Conservation (phyloP, 768 basidiomycete genomes). For the Amanita molliuscula region DNA sequence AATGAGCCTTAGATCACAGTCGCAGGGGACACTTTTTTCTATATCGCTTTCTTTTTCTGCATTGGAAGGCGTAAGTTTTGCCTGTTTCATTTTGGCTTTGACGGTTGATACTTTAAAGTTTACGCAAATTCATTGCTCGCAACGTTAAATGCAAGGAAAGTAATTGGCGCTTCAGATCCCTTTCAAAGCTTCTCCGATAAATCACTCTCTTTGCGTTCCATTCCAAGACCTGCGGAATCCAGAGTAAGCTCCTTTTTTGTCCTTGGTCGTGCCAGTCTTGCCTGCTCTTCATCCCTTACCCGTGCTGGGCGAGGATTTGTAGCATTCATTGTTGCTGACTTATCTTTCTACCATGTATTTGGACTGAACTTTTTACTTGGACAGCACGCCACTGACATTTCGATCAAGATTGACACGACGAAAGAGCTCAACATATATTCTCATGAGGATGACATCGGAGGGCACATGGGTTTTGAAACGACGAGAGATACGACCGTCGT, state of each 20-base stretch:
- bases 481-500: too few relatives aligned
- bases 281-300: constrained; percentile 1
- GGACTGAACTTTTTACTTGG: not conserved
- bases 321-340: not conserved
- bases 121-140: constrained; percentile 54
- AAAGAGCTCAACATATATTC: constrained; percentile 35
- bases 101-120: constrained; percentile 21
- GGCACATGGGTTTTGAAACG: too few relatives aligned
- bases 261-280: not conserved
- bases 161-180: constrained; percentile 30
- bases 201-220: constrained; percentile 28
- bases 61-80: constrained; percentile 40
- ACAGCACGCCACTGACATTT: constrained; percentile 34
- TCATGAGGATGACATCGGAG: constrained; percentile 14
- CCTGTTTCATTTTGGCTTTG: not conserved
- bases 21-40: constrained; percentile 39
- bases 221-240: constrained; percentile 22
- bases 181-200: constrained; percentile 32
- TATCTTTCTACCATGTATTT: not conserved
- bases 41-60: constrained; percentile 51
- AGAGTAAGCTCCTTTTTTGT: constrained; percentile 15
- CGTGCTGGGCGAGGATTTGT: not conserved
- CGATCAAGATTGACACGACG: constrained; percentile 46
- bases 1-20: constrained; percentile 29
- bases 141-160: constrained; percentile 44